Base-by-base conservation (phyloP, 2,329 filamentous ascomycete genomes). In the Fusarium sarcochroum region DNA sequence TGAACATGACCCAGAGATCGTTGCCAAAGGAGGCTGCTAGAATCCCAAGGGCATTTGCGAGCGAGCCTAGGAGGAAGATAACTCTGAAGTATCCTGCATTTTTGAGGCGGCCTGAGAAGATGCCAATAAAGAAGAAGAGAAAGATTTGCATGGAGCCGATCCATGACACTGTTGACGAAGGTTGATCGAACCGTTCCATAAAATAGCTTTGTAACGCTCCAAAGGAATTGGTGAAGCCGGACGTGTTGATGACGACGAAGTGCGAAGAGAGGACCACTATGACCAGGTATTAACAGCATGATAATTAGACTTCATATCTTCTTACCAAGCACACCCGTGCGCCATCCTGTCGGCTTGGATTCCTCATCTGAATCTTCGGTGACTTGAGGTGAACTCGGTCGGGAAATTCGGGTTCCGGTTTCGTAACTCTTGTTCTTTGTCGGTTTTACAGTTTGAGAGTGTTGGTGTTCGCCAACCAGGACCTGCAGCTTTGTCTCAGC, bases 161-260 rank as follows among this genome's bases (percentile, higher is more conserved):
- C 56, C 35, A 59, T 2, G 50, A 59, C 2, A 47, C 35, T 2
- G 9, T 27, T 2, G 41, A 57, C 0, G 34, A 21, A 0, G 50
- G n/a, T 9, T 56, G 14, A 6, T 35, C 15, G 4, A 56, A 27
- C 5, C 6, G 20, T 7, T 27, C 21, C 1, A 57, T 23, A 5
- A 57, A 34, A 30, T 59, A 11, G 9, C 27, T 59, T 27, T 59
- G 41, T 1, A 56, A 9, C 4, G 52, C 56, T 4, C 56, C 56
- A 4, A 59, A 57, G 1, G 35, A 59, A 9, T 57, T 57, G 14
- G 32, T 41, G 8, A 57, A 52, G 3, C 46, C 54, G 0, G 54
- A 57, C 3, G 46, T 57, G 21, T 57, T 52, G 35, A 57, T 44
- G 2, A 52, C 46, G 4, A 44, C 46, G 13, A 52, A 52, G 9